A percentile compares a stretch with the other conserved stretches of the same genome.
Conservation (phyloP, 148 eudicot species). For the Camellia japonica region DNA sequence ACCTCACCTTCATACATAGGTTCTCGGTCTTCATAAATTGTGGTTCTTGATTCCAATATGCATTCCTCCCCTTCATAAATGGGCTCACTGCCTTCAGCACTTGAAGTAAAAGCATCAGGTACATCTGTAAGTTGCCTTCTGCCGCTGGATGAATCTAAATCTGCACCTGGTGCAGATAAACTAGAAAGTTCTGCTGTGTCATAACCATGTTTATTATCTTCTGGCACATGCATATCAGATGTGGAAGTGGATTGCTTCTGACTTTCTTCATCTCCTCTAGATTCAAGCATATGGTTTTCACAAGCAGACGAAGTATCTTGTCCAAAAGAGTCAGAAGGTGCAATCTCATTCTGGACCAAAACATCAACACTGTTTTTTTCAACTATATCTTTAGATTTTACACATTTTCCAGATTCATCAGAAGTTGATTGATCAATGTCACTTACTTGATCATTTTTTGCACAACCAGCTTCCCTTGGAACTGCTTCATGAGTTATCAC, state of each 20-base stretch:
- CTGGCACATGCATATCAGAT: conserved; percentile 25
- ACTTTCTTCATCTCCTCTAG: conserved; percentile 22
- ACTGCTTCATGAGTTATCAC: conserved; percentile 23
- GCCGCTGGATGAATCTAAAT: conserved; percentile 38
- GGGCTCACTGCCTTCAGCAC: conserved; percentile 67
- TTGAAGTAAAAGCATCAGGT: conserved; percentile 47
- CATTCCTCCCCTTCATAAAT: conserved; percentile 94
- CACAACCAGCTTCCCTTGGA: conserved; percentile 28
- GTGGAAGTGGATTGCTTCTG: conserved; percentile 29
- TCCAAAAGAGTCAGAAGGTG: conserved; percentile 19
- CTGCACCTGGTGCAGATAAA: conserved; percentile 24
- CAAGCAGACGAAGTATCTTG: conserved; percentile 22
- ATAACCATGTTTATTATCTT: conserved; percentile 24
- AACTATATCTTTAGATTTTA: conserved; percentile 25
- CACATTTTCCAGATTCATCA: conserved; percentile 28
- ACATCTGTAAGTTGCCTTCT: conserved; percentile 36
- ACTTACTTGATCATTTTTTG: conserved; percentile 23
- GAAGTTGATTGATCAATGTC: conserved; percentile 22
- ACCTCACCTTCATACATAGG: conserved; percentile 93
- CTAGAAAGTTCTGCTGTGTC: conserved; percentile 22
- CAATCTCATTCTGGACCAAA: conserved; percentile 21
- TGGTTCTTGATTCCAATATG: conserved; percentile 56
- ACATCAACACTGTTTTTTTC: conserved; percentile 27
- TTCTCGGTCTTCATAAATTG: conserved; percentile 48
- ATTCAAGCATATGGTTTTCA: conserved; percentile 15